These are phyloP conservation scores for Botrytis medusae DNA, from an alignment of 2,329 filamentous ascomycete species.

Conservation along the genomic window DNA sequence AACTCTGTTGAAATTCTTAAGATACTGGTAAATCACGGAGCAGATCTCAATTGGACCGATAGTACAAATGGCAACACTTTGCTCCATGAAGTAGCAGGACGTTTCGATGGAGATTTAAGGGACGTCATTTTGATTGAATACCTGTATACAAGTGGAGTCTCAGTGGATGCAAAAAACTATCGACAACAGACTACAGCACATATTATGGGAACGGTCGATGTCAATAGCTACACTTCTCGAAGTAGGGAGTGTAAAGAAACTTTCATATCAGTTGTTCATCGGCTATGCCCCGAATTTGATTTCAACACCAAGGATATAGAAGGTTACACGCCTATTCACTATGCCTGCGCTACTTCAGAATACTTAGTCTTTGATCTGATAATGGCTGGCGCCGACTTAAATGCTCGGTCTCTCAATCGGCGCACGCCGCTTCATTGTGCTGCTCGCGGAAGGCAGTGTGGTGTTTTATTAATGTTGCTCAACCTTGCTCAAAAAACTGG, in stretches of 20 bases:
- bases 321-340: conserved; percentile 25
- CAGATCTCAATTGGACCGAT: conserved; percentile 19
- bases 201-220: background rate
- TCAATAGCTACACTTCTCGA: background rate
- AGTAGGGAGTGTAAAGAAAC: background rate
- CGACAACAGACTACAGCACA: conserved; percentile 20
- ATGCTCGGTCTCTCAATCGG: conserved; percentile 14
- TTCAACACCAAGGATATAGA: conserved; percentile 18
- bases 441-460: conserved; percentile 21
- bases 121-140: background rate
- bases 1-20: conserved; percentile 6
- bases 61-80: conserved; percentile 20
- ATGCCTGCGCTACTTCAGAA: conserved; percentile 23
- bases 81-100: conserved; percentile 15
- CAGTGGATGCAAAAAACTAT: conserved; percentile 3
- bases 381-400: conserved; percentile 22
- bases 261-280: conserved; percentile 13
- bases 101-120: background rate
- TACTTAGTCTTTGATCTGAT: conserved; percentile 16
- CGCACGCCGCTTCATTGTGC: conserved; percentile 26
- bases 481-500: background rate
- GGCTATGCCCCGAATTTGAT: background rate
- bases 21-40: conserved; percentile 19
- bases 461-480: conserved; percentile 37
- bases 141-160: background rate